Percentiles rank a stretch among this genome's conserved stretches.
phyloP scores from a whole-genome alignment of 768 basidiomycete genomes.

The Suillus fuscotomentosus region DNA sequence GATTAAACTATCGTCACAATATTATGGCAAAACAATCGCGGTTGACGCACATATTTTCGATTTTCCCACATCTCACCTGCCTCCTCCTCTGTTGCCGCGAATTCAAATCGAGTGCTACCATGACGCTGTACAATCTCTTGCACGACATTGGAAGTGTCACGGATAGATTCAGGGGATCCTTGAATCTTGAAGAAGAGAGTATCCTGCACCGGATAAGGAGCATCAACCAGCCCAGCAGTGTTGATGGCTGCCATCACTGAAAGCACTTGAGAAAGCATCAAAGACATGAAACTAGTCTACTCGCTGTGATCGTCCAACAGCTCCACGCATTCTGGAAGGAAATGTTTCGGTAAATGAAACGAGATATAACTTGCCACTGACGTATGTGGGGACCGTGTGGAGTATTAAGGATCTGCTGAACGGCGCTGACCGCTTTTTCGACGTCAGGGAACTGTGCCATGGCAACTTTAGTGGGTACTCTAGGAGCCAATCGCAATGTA shows the following conservation, averaged over 20 bases:
- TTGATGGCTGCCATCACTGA: conserved; percentile 81
- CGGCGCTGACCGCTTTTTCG: conserved; percentile 73
- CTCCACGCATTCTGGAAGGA: conserved; percentile 74
- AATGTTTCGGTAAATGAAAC: neutral
- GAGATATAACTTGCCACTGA: conserved; percentile 35
- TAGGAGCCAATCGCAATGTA: conserved; percentile 78
- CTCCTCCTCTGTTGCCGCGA: conserved; percentile 73
- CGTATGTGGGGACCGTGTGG: conserved; percentile 73
- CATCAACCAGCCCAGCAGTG: conserved; percentile 55
- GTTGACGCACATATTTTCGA: conserved; percentile 60
- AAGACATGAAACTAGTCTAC: conserved; percentile 14
- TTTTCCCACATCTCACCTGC: conserved; percentile 81
- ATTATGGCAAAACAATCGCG: neutral
- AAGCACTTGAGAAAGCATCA: neutral
- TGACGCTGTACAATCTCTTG: conserved; percentile 64
- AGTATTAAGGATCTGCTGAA: conserved; percentile 74
- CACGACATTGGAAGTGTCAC: conserved; percentile 57
- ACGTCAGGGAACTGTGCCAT: conserved; percentile 87
- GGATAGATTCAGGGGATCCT: conserved; percentile 60
- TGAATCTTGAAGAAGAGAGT: conserved; percentile 93
- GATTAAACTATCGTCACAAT: neutral
- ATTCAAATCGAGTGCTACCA: conserved; percentile 64
- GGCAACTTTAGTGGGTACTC: conserved; percentile 81
- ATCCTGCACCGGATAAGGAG: conserved; percentile 67
- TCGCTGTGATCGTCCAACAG: conserved; percentile 75